These are phyloP conservation scores for Spencermartinsiella europaea DNA, from an alignment of 805 yeast species.

Conservation along the genomic window DNA sequence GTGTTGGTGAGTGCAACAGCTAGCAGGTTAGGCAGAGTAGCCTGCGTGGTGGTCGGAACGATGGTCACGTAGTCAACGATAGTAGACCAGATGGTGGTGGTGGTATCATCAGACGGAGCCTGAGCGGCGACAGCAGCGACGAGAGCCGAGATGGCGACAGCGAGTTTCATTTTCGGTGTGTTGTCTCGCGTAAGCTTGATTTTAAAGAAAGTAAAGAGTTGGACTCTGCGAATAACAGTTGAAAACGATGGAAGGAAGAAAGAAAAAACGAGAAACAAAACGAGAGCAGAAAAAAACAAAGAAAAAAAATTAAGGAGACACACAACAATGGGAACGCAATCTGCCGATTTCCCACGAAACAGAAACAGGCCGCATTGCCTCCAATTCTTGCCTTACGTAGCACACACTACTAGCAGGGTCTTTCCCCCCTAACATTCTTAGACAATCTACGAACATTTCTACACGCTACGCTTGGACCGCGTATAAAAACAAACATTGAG, in stretches of 20 bases:
- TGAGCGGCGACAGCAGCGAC: slow-evolving; percentile 9
- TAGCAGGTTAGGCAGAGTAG: slow-evolving; percentile 14
- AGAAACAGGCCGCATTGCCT: too few species aligned
- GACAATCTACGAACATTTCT: too few species aligned
- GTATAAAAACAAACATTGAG: too few species aligned
- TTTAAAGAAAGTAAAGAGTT: background rate
- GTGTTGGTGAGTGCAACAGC: slow-evolving; percentile 14
- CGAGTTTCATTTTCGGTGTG: slow-evolving; percentile 14
- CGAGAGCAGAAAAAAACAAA: background rate
- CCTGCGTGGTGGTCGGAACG: slow-evolving; percentile 14
- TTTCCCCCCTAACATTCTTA: too few species aligned
- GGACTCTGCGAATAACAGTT: background rate
- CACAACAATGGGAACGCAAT: too few species aligned
- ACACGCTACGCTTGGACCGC: too few species aligned
- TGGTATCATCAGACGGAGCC: slow-evolving; percentile 16
- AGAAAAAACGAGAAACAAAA: background rate
- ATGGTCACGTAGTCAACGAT: slow-evolving; percentile 22
- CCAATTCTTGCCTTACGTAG: too few species aligned
- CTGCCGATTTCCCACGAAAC: too few species aligned
- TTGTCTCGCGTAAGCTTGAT: too few species aligned
- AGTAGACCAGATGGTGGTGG: slow-evolving; percentile 22
- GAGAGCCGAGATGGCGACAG: slow-evolving; percentile 5
- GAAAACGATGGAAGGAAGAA: background rate
- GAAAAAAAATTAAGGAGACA: too few species aligned
- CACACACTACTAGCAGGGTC: too few species aligned